phyloP scores from a whole-genome alignment of 352 stramenopile species.

The Phytophthora chlamydospora region DNA sequence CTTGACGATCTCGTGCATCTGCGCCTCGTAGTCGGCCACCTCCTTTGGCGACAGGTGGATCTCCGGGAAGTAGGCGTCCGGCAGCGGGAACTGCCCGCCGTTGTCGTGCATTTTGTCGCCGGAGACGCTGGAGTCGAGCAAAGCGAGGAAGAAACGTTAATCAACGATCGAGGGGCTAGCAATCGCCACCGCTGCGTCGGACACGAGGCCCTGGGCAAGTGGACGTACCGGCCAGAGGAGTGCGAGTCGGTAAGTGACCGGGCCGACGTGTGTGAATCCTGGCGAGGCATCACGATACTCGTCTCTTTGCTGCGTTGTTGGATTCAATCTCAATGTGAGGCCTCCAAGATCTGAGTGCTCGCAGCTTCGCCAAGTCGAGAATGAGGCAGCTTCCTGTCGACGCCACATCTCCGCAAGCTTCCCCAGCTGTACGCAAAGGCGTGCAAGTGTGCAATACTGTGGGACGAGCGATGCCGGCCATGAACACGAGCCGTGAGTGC shows the following conservation, averaged over 20 bases:
- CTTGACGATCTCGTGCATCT: slow-evolving; percentile 48
- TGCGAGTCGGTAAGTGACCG: slow-evolving; percentile 25
- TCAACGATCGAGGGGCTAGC: background rate
- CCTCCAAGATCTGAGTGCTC: slow-evolving; percentile 2
- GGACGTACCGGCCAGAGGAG: slow-evolving; percentile 28
- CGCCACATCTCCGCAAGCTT: slow-evolving; percentile 12
- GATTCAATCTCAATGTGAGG: too few species aligned
- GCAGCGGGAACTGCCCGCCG: slow-evolving; percentile 44
- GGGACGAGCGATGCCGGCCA: slow-evolving; percentile 17
- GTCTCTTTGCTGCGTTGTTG: slow-evolving; percentile 9
- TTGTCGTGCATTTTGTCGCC: slow-evolving; percentile 32
- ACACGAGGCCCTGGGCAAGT: slow-evolving; percentile 2
- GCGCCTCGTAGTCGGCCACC: slow-evolving; percentile 37
- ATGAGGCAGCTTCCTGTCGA: slow-evolving; percentile 11
- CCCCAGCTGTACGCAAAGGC: too few species aligned
- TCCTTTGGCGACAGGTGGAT: slow-evolving; percentile 38
- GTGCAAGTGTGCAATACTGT: background rate
- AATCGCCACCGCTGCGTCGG: slow-evolving; percentile 4
- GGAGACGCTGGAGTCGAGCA: slow-evolving; percentile 10
- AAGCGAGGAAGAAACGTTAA: slow-evolving; percentile 9
- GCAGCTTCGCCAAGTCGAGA: slow-evolving; percentile 30
- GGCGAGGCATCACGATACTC: slow-evolving; percentile 17
- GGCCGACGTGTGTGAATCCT: slow-evolving; percentile 1
- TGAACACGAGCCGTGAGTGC: slow-evolving; percentile 12
- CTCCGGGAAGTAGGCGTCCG: slow-evolving; percentile 47